Evolutionary conservation across 306 rosid genomes (phyloP).

Genomic region (Dryas drummondii): DNA sequence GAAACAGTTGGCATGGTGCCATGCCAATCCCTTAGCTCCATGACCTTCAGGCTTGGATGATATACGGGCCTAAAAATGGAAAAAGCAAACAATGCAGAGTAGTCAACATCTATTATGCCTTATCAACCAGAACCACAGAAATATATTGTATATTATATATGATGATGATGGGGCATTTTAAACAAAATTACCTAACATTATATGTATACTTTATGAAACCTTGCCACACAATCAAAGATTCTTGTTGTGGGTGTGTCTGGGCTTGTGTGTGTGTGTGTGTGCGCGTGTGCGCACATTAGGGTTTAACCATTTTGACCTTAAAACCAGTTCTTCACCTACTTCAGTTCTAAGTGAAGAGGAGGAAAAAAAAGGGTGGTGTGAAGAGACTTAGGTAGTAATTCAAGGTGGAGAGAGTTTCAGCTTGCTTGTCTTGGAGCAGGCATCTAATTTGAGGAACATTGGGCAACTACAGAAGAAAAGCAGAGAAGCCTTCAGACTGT

Average conservation of each 20-base stretch:
- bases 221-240: background rate
- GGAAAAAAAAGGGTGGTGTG: background rate
- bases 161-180: background rate
- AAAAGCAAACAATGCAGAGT: conserved; percentile 25
- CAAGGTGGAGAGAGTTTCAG: background rate
- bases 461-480: background rate
- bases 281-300: background rate
- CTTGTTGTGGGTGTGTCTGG: background rate
- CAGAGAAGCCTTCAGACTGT: background rate
- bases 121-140: background rate
- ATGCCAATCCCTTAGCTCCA: conserved; percentile 74
- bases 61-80: conserved; percentile 65
- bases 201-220: background rate
- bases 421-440: background rate
- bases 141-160: background rate
- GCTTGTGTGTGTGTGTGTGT: background rate
- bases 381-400: background rate
- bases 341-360: background rate
- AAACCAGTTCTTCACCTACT: background rate
- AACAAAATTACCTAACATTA: background rate
- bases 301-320: background rate
- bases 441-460: too few relatives aligned
- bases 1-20: conserved; percentile 94
- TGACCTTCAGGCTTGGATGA: conserved; percentile 73
- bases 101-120: background rate